Base-by-base conservation (phyloP, 2,329 filamentous ascomycete species). In the Penicillium corylophilum region DNA sequence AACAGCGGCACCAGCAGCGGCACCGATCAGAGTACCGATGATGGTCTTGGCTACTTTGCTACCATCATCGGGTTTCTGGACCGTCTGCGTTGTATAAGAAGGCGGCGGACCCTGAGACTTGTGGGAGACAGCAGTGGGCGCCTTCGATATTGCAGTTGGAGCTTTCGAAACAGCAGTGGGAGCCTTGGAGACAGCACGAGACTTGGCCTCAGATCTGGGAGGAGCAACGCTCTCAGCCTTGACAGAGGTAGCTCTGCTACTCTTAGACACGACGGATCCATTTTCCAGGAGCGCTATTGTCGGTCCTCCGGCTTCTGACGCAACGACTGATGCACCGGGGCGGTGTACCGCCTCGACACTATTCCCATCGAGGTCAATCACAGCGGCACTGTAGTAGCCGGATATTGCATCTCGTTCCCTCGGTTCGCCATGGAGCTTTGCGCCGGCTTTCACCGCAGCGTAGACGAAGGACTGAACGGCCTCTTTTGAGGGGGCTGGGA, bases 291-390 rank as follows among this genome's bases (percentile, higher is more conserved):
- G 56, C n/a, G 65, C 67, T 52, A 73, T 59, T 29, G 69, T 64
- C 18, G 66, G 64, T 16, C 61, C 62, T n/a, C 61, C 68, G 18
- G 57, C 61, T 28, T 61, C 63, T n/a, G 64, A 65, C 43, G 57
- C 63, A 24, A 60, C 54, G 15, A 63, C 63, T 0, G 67, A 61
- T 41, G 26, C 45, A 44, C 61, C 64, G 5, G 71, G 66, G 8
- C 78, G 77, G 68, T 84, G 88, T 44, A 92, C 83, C 26, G 89
- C 87, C 66, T 94, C 89, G 67, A 95, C 85, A 61, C 82, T 88
- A 74, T 95, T 95, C 45, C 89, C 89, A 74, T 95, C 90, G 48
- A 89, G 80, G 71, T 95, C 90, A 54, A 84, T 80, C 36, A 90
- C 75, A 6, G 82, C 82, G 43, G 83, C 82, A 56, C 83, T 85